Evolutionary conservation across 192 early-diverging fungal species (phyloP), one percentile per base, ranked within the genome.

Genomic region (Phlyctochytrium planicorne): DNA sequence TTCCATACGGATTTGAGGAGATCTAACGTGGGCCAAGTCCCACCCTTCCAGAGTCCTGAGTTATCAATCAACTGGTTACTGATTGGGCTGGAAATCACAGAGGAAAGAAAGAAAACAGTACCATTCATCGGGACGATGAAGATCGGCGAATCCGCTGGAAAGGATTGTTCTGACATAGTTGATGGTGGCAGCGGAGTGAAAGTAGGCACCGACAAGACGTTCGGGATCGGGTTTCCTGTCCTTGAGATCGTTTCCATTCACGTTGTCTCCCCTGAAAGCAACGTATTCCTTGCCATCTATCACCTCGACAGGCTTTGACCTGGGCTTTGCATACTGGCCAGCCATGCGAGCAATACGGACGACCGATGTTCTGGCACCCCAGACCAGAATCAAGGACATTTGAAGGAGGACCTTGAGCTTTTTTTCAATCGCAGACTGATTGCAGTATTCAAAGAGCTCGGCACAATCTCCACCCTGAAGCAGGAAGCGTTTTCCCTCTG

Each of bases 401-500:
- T 99, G 95, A 40, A 99, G 82, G 17, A 99, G 75, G 4, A 99
- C 91, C 79, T 98, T 98, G 34, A 99, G 86, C 76, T 98, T 96
- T 71, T 90, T 87, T 65, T 96, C 93, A 72, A 98, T 97, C 30
- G 91, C 90, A 52, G 87, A 84, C 81, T 90, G 84, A n/a, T 89
- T 85, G 77, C 96, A 98, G 77, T 98, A 98, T 69, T 98, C 94
- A 77, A 98, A 98, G 35, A 94, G 84, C 80, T 99, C 97, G 27
- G 97, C 97, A 79, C 97, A 99, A 78, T 98, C 97, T 60, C 97
- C 97, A 64, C 97, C 97, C 79, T 99, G 97, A 30, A 99, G 82
- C 66, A 99, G 79, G 66, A 99, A 98, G 10, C 94, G 88, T 64
- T 94, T 91, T 66, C 91, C 91, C 63, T 91, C 84, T 33, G 95